Percentiles rank a stretch among this genome's conserved stretches.
These are phyloP conservation scores for Irpex lacteus DNA, from an alignment of 1,284 basidiomycete species.

Conservation along the genomic window DNA sequence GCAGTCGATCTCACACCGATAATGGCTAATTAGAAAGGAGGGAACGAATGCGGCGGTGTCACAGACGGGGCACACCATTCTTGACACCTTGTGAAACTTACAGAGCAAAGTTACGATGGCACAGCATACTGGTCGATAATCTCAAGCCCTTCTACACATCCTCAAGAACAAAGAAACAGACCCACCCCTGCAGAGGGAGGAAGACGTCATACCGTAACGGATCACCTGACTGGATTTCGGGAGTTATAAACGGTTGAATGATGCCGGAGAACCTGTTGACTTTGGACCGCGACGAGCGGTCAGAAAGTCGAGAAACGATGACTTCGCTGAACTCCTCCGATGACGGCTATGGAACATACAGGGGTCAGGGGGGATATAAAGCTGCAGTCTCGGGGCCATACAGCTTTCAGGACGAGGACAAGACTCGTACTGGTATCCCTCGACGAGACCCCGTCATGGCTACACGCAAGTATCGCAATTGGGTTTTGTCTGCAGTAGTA, in stretches of 20 bases:
- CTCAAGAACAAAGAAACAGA: not conserved
- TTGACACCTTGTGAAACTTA: not conserved
- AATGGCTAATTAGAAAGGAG: not conserved
- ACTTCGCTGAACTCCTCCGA: not conserved
- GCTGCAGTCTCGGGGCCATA: not conserved
- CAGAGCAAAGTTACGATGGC: not conserved
- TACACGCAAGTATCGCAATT: slow-evolving; percentile 9
- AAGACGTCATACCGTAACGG: too few relatives aligned
- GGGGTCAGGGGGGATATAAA: too few relatives aligned
- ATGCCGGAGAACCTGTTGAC: not conserved
- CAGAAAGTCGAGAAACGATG: not conserved
- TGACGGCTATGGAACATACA: not conserved
- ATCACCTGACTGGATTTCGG: not conserved
- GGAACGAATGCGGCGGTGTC: not conserved
- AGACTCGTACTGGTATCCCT: not conserved
- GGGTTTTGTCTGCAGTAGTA: slow-evolving; percentile 12
- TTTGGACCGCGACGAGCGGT: not conserved
- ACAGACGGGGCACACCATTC: not conserved
- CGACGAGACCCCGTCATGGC: slow-evolving; percentile 3
- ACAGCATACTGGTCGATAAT: too few relatives aligned
- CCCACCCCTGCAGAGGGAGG: too few relatives aligned
- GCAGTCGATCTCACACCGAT: not conserved
- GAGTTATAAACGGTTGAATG: not conserved
- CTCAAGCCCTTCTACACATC: not conserved
- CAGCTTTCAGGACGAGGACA: not conserved